Conservation (phyloP, 108 stramenopile species). For the Nitzschia palea region DNA sequence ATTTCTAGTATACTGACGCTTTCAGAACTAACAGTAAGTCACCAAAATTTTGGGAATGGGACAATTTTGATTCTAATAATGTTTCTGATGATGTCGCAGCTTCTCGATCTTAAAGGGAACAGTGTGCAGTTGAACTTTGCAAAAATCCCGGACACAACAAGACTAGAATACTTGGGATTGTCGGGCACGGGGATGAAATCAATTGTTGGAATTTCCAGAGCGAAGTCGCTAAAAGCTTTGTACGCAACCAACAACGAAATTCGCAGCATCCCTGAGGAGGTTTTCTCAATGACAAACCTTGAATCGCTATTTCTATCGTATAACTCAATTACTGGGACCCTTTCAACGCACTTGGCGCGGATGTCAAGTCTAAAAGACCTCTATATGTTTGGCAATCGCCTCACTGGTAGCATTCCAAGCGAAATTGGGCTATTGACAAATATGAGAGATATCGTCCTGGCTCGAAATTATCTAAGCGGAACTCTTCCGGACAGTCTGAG, state of each 20-base stretch:
- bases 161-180: slow-evolving; percentile 50
- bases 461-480: slow-evolving; percentile 31
- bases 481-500: slow-evolving; percentile 35
- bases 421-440: slow-evolving; percentile 19
- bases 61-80: neutral
- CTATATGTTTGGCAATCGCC: slow-evolving; percentile 31
- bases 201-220: slow-evolving; percentile 47
- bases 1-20: slow-evolving; percentile 10
- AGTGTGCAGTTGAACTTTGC: slow-evolving; percentile 47
- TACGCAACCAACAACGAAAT: slow-evolving; percentile 62
- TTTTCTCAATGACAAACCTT: slow-evolving; percentile 45
- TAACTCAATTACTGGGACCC: slow-evolving; percentile 39
- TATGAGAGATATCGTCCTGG: slow-evolving; percentile 31
- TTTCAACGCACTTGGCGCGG: slow-evolving; percentile 12
- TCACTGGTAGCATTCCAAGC: slow-evolving; percentile 23
- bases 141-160: slow-evolving; percentile 32
- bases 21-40: slow-evolving; percentile 16
- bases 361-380: slow-evolving; percentile 42
- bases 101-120: slow-evolving; percentile 24
- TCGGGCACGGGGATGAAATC: slow-evolving; percentile 52
- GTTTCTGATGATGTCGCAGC: neutral
- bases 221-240: slow-evolving; percentile 37
- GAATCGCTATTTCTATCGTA: slow-evolving; percentile 55
- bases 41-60: neutral
- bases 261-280: slow-evolving; percentile 48